Percentiles rank a stretch among this genome's conserved stretches.
Conservation (phyloP, 2,329 filamentous ascomycete genomes). For the Fusarium cyanostomum region DNA sequence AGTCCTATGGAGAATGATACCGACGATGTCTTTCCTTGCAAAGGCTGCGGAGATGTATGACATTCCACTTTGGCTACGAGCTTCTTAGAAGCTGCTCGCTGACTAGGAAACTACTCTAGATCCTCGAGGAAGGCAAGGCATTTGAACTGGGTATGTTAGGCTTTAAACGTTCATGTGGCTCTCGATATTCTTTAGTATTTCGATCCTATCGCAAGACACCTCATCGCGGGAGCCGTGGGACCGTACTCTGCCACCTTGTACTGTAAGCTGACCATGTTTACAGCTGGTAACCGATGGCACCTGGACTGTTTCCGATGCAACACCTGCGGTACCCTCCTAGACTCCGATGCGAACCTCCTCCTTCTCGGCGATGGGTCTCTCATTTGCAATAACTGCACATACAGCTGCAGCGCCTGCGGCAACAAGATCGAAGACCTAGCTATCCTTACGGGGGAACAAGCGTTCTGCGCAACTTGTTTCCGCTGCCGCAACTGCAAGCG, state of each 20-base stretch:
- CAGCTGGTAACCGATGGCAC: conserved; percentile 97
- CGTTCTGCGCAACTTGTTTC: conserved; percentile 97
- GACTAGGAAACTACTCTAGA: conserved; percentile 61
- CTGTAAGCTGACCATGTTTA: conserved; percentile 42
- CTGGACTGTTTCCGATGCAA: conserved; percentile 99
- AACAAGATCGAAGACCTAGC: conserved; percentile 99
- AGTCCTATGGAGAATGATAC: conserved; percentile 77
- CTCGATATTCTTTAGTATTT: not conserved
- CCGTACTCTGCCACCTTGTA: not conserved
- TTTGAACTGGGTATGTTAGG: conserved; percentile 87
- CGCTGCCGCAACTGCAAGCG: conserved; percentile 97
- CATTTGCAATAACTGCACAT: conserved; percentile 99
- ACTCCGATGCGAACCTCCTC: conserved; percentile 96
- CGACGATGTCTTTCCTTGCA: conserved; percentile 89
- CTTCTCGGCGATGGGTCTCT: conserved; percentile 96
- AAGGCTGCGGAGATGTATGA: conserved; percentile 88
- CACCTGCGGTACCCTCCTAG: conserved; percentile 92
- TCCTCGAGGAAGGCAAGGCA: conserved; percentile 97
- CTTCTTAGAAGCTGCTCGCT: conserved; percentile 21
- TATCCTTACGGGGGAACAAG: conserved; percentile 96
- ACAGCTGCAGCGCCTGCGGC: conserved; percentile 95
- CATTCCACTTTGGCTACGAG: not conserved
- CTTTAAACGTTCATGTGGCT: not conserved
- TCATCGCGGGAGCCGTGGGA: conserved; percentile 25
- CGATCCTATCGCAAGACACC: conserved; percentile 6